A percentile compares a stretch with the other conserved stretches of the same genome.
Conservation (phyloP, 225 moss, liverwort and hornwort species). For the Sphagnum tenellum region DNA sequence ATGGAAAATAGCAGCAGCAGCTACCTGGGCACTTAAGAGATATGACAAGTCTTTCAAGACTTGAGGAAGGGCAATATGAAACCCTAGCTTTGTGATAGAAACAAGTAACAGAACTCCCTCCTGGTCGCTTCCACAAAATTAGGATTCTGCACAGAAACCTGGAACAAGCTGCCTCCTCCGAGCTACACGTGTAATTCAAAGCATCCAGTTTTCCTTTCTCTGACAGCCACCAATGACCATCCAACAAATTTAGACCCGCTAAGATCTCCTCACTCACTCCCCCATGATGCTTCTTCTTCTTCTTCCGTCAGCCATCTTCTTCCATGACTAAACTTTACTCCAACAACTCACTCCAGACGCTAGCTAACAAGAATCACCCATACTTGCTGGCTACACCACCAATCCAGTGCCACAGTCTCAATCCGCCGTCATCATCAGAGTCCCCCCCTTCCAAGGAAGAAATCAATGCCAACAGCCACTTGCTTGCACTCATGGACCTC, state of each 20-base stretch:
- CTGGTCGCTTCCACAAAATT: background rate
- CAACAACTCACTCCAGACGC: slow-evolving; percentile 7
- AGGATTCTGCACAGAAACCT: background rate
- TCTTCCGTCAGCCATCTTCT: slow-evolving; percentile 9
- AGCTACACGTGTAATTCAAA: too few species aligned
- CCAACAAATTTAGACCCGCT: background rate
- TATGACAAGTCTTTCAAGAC: too few species aligned
- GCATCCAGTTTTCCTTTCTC: too few species aligned
- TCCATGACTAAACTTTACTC: slow-evolving; percentile 1
- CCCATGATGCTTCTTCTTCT: slow-evolving; percentile 13
- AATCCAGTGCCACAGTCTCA: slow-evolving; percentile 6
- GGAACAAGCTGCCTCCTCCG: too few species aligned
- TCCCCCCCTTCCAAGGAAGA: slow-evolving; percentile 31
- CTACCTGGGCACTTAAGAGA: too few species aligned
- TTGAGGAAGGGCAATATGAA: background rate
- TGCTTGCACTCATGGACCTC: slow-evolving; percentile 48
- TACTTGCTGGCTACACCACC: slow-evolving; percentile 24
- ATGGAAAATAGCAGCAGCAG: too few species aligned
- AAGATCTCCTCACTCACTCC: background rate
- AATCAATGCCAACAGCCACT: slow-evolving; percentile 38
- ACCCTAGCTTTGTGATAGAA: slow-evolving; percentile 7
- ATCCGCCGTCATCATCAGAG: too few species aligned
- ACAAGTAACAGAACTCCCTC: slow-evolving; percentile 3
- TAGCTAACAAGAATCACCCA: slow-evolving; percentile 12
- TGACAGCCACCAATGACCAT: too few species aligned